Evolutionary conservation across 495 filamentous ascomycete species (phyloP), one percentile per base, ranked within the genome.

Genomic region (Niebla homalea): DNA sequence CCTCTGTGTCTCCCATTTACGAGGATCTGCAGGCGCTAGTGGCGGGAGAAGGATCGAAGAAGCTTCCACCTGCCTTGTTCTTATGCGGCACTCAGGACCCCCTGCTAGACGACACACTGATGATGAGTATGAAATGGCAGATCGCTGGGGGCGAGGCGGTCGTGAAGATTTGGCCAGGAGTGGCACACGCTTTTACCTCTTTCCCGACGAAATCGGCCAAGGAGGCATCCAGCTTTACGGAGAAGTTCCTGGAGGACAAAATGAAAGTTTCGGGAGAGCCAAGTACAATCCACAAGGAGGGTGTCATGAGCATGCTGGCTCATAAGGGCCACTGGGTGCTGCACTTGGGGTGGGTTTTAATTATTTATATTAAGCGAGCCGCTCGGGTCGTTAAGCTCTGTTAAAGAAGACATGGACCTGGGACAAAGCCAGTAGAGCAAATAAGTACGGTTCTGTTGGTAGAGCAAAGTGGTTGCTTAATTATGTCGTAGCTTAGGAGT

Each of bases 41-140:
- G 22, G 42, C n/a, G 4, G 18, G 15, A 12, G 21, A 22, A 15
- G 19, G 15, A 5, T 4, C 16, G 2, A 19, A 2, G 15, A 23
- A 21, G 42, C 52, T 79, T 23, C 77, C 77, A 21, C 64, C 68
- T 0, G 71, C 75, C 26, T 56, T 81, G 7, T 77, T 78, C 54
- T 57, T 65, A 0, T 70, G 66, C 37, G 76, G 74, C 0, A 79
- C 73, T 10, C 67, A 70, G 50, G 77, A 80, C 57, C 64, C 60
- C 14, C 48, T 79, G 60, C 57, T 78, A 6, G 76, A 79, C 60
- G 76, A 79, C 57, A 73, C 67, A 16, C 53, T 79, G 20, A 50
- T 75, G 29, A 79, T 81, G 74, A 60, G 59, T 6, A 57, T 62
- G 18, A 74, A 72, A 61, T 79, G 74, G 73, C 40, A 53, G 59